Percentiles rank a stretch among this genome's conserved stretches.
Conservation (phyloP, 2,329 filamentous ascomycete genomes). For the Pseudocercospora vitis region DNA sequence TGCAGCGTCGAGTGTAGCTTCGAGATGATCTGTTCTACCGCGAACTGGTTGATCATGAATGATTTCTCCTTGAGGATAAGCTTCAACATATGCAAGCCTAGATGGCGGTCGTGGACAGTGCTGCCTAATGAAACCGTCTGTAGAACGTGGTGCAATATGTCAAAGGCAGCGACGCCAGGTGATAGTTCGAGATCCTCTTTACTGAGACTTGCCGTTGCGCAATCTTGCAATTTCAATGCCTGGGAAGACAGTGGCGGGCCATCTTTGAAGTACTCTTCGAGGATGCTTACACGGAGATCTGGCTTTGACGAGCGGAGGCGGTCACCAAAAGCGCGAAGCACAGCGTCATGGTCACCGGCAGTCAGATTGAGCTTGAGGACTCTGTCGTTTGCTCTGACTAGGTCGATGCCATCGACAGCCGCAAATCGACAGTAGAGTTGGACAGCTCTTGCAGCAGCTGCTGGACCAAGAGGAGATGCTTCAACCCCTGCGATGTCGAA, state of each 20-base stretch:
- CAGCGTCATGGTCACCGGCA: not conserved
- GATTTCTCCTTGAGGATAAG: conserved; percentile 31
- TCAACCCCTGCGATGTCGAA: not conserved
- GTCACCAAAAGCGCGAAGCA: not conserved
- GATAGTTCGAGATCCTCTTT: not conserved
- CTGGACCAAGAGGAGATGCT: not conserved
- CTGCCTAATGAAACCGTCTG: not conserved
- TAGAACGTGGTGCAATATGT: conserved; percentile 1
- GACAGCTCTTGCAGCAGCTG: not conserved
- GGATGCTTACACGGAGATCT: not conserved
- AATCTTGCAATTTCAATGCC: not conserved
- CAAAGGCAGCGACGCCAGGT: not conserved
- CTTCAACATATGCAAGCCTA: conserved; percentile 22
- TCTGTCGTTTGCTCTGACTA: not conserved
- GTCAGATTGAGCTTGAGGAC: not conserved
- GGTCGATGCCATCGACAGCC: not conserved
- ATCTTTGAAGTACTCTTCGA: not conserved
- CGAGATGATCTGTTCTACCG: conserved; percentile 44
- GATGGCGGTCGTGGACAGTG: not conserved
- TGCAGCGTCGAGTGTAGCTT: conserved; percentile 38
- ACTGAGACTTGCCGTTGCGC: not conserved
- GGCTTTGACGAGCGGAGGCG: not conserved
- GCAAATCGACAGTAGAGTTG: not conserved
- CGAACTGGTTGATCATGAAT: conserved; percentile 46
- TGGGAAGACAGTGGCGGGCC: not conserved